Evolutionary conservation across 169 alveolate species (phyloP), one percentile per base, ranked within the genome.

Genomic region (Sarcocystis neurona): DNA sequence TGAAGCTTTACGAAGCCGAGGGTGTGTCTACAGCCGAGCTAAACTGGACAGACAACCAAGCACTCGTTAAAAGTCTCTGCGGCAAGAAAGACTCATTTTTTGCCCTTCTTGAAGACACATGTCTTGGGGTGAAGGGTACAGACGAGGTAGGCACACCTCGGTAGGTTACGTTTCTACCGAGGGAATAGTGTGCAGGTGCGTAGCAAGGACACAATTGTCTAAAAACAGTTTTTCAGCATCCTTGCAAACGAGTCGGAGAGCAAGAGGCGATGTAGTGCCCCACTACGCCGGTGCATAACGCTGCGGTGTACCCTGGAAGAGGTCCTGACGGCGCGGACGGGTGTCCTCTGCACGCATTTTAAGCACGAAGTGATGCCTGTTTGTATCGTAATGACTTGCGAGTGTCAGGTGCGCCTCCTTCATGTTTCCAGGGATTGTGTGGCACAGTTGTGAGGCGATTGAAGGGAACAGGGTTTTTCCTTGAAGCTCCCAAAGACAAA

Each of bases 51-150:
- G 93, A 94, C 82, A 96, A 89, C 74, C 56, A 27, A n/a, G 60
- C 53, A 1, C 74, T 89, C 41, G 82, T 89, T 74, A 78, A 70
- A 30, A 44, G 88, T 0, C 66, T 89, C 43, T 72, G 85, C 43
- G 88, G 90, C 2, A 82, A 77, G 48, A 91, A 94, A 20, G 93
- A 93, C 84, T 96, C 97, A 2, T 85, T 96, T 20, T 91, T 96
- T 27, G 95, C 97, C 4, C 91, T 95, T 46, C 92, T 96, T 78
- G 98, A 96, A 90, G 98, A 96, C 90, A 96, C 93, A 60, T 96
- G 98, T 85, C 93, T 96, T 39, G 97, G 96, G 30, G 97, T 97
- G 48, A 95, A 96, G 27, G 97, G 97, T 63, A 92, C 93, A n/a
- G 92, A 88, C 68, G 92, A 77, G 77, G 90, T 85, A 85, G 32